Conservation (phyloP, 805 yeast genomes). For the Ogataea angusta region DNA sequence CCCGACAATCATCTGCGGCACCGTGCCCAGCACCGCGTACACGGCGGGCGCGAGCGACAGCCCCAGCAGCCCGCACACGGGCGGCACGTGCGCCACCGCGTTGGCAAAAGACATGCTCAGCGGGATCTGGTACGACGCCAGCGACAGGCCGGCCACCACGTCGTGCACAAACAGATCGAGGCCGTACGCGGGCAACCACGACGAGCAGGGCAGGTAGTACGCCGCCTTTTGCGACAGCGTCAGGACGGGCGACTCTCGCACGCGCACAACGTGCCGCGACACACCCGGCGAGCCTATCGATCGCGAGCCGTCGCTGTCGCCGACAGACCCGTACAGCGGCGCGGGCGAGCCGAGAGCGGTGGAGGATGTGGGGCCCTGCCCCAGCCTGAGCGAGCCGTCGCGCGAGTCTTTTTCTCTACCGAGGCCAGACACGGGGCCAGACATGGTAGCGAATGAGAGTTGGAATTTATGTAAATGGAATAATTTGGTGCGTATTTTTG, state of each 20-base stretch:
- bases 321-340: slow-evolving; percentile 1
- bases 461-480: neutral
- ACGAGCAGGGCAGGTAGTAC: slow-evolving; percentile 63
- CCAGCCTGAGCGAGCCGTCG: neutral
- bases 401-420: slow-evolving; percentile 1
- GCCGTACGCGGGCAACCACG: slow-evolving; percentile 61
- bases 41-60: slow-evolving; percentile 75
- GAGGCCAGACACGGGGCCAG: slow-evolving; percentile 4
- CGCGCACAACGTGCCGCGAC: neutral
- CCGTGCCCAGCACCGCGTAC: slow-evolving; percentile 76
- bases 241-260: neutral
- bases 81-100: slow-evolving; percentile 79
- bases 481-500: too few species aligned
- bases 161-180: slow-evolving; percentile 49
- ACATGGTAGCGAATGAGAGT: slow-evolving; percentile 3
- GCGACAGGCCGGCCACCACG: slow-evolving; percentile 75
- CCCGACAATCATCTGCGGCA: slow-evolving; percentile 86
- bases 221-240: slow-evolving; percentile 37
- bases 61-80: slow-evolving; percentile 74
- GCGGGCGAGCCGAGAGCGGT: neutral
- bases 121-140: slow-evolving; percentile 91
- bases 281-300: neutral
- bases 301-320: neutral
- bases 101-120: slow-evolving; percentile 78
- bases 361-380: neutral